These are phyloP conservation scores for Cutaneotrichosporon mucoides DNA, from an alignment of 1,284 basidiomycete genomes.

Conservation along the genomic window DNA sequence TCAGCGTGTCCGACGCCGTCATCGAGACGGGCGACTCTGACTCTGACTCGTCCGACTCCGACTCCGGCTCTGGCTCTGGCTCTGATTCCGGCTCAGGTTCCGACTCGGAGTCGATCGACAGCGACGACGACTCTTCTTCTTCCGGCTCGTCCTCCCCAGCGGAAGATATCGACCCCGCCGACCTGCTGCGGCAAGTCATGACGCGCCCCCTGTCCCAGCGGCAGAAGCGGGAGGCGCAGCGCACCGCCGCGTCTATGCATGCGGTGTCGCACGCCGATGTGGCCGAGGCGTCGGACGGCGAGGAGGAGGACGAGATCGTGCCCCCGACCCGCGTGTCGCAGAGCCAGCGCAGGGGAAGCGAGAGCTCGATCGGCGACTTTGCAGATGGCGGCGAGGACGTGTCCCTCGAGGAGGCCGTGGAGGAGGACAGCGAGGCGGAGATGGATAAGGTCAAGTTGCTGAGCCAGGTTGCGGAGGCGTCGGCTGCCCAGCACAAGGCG, in stretches of 20 bases:
- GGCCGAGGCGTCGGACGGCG: constrained; percentile 13
- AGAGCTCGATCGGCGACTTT: constrained; percentile 39
- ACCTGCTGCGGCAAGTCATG: constrained; percentile 27
- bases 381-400: constrained; percentile 16
- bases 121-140: constrained; percentile 6
- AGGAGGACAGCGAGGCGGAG: constrained; percentile 17
- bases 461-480: constrained; percentile 1
- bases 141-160: constrained; percentile 3
- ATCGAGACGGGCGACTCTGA: constrained; percentile 40
- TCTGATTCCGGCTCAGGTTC: constrained; percentile 3
- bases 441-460: not conserved
- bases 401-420: not conserved
- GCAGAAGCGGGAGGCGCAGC: constrained; percentile 25
- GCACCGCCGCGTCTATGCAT: constrained; percentile 33
- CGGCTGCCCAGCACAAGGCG: not conserved
- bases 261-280: constrained; percentile 17
- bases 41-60: not conserved
- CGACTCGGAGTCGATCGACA: constrained; percentile 8
- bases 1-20: constrained; percentile 41
- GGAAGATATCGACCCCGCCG: constrained; percentile 18
- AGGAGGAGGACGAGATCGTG: constrained; percentile 18
- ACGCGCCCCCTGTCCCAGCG: constrained; percentile 27
- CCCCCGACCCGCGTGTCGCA: not conserved
- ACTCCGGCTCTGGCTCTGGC: not conserved
- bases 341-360: constrained; percentile 19